A percentile compares a stretch with the other conserved stretches of the same genome.
phyloP scores from a whole-genome alignment of 2,329 filamentous ascomycete species.

The Grosmannia clavigera region DNA sequence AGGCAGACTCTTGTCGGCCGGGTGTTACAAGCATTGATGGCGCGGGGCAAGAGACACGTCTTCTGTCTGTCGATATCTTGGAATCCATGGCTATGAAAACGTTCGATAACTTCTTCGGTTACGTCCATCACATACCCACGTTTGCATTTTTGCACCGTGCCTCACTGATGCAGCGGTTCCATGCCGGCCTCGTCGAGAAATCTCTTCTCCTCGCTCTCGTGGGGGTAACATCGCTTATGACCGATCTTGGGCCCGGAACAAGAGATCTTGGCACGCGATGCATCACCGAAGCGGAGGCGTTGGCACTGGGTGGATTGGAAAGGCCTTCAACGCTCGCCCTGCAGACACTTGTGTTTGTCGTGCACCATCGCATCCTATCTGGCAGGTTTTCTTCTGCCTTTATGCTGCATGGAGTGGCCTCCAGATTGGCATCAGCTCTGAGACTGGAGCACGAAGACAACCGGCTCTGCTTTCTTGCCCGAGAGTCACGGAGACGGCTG shows the following conservation, averaged over 20 bases:
- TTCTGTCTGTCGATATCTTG: constrained; percentile 22
- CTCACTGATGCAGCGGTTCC: constrained; percentile 46
- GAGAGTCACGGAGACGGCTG: constrained; percentile 29
- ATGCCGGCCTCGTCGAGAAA: constrained; percentile 42
- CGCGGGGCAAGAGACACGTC: no score
- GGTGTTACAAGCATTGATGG: not conserved
- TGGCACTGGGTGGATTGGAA: constrained; percentile 40
- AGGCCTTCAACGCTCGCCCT: constrained; percentile 45
- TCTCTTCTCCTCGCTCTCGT: constrained; percentile 40
- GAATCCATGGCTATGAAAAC: constrained; percentile 38
- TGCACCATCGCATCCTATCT: constrained; percentile 34
- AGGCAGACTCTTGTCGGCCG: not conserved
- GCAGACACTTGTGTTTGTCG: constrained; percentile 31
- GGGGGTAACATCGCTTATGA: constrained; percentile 43
- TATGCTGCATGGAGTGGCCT: constrained; percentile 32
- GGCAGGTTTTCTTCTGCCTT: constrained; percentile 33
- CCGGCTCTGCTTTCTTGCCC: constrained; percentile 29
- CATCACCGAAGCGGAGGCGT: constrained; percentile 39
- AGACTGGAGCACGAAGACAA: constrained; percentile 36
- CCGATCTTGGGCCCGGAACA: constrained; percentile 38
- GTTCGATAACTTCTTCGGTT: constrained; percentile 45
- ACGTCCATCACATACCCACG: constrained; percentile 46
- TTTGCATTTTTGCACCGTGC: constrained; percentile 47
- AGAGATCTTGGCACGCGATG: constrained; percentile 40
- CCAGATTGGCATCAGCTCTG: constrained; percentile 35